These are phyloP conservation scores for Lipomyces sp. DNA, from an alignment of 805 yeast species.

Conservation along the genomic window DNA sequence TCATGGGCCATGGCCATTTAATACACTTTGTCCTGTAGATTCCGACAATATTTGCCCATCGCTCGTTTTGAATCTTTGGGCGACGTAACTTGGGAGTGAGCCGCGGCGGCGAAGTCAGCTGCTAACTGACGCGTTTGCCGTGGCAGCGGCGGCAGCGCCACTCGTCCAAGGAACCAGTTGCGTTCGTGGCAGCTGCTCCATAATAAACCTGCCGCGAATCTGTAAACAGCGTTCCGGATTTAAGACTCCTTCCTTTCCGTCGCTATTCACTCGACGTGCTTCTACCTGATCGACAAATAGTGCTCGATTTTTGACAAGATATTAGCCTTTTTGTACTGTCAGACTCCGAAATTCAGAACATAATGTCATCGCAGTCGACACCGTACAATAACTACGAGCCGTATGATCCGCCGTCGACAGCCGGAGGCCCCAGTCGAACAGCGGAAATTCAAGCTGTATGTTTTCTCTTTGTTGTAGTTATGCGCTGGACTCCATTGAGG, in stretches of 20 bases:
- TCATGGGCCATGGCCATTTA: no score
- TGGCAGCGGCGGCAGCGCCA: neutral
- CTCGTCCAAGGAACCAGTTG: neutral
- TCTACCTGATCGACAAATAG: neutral
- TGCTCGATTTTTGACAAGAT: neutral
- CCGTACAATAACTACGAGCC: conserved; percentile 90
- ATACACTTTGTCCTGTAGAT: no score
- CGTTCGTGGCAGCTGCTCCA: neutral
- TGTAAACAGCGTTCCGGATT: neutral
- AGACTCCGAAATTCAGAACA: neutral
- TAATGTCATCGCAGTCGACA: conserved; percentile 31
- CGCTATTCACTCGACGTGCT: neutral
- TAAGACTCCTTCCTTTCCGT: neutral
- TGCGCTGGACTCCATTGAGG: conserved; percentile 34
- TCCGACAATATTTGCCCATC: no score
- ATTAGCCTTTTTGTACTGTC: neutral
- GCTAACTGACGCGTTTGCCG: neutral
- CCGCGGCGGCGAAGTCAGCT: neutral
- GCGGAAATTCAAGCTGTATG: conserved; percentile 84
- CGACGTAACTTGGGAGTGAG: neutral
- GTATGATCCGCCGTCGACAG: conserved; percentile 43
- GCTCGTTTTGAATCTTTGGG: no score
- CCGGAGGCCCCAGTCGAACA: conserved; percentile 60
- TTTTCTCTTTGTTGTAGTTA: conserved; percentile 46
- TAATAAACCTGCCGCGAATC: neutral